Evolutionary conservation across 805 yeast genomes (phyloP).

Genomic region (Pichia manshurica): DNA sequence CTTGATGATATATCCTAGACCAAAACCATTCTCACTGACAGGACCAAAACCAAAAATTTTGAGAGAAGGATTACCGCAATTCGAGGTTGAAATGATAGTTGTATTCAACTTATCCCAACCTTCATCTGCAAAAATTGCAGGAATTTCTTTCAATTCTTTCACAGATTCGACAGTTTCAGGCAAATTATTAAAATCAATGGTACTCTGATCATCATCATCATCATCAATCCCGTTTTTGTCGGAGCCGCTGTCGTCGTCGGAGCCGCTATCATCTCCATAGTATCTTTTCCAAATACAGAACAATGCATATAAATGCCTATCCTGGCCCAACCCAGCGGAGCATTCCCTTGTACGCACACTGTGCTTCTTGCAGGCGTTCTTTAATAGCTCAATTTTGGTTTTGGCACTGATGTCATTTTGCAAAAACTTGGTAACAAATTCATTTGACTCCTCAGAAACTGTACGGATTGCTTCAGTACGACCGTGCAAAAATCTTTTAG

Average conservation of each 20-base stretch:
- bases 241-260: neutral
- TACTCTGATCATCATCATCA: conserved; percentile 24
- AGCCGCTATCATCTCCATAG: conserved; percentile 17
- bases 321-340: conserved; percentile 81
- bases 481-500: conserved; percentile 80
- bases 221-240: conserved; percentile 19
- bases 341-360: conserved; percentile 61
- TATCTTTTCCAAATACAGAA: conserved; percentile 82
- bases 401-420: conserved; percentile 53
- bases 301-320: conserved; percentile 82
- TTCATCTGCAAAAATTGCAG: conserved; percentile 72
- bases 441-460: conserved; percentile 72
- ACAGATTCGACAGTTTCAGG: conserved; percentile 20
- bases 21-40: conserved; percentile 83
- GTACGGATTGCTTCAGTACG: conserved; percentile 90
- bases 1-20: conserved; percentile 87
- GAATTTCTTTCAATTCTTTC: conserved; percentile 40
- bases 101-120: conserved; percentile 87
- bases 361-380: conserved; percentile 69
- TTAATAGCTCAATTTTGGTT: conserved; percentile 54
- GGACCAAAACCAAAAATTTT: conserved; percentile 90
- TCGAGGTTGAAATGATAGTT: conserved; percentile 74
- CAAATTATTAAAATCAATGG: conserved; percentile 26
- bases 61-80: conserved; percentile 89
- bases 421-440: conserved; percentile 79